Base-by-base conservation (phyloP, 257 asterid species). In the Solanum tarijense region DNA sequence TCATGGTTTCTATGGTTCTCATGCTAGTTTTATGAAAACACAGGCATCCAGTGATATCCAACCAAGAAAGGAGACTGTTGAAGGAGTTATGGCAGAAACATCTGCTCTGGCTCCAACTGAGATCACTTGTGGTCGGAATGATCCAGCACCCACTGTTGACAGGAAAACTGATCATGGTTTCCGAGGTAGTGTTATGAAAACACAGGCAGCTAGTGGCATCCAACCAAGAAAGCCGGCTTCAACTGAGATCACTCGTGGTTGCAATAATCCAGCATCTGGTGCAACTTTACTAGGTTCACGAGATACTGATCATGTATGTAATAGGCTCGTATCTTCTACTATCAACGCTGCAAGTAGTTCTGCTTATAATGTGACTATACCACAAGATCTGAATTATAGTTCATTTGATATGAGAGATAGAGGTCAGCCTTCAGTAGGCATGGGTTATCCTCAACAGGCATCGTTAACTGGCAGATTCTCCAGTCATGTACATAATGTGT, bases 121-220 rank as follows among this genome's bases (percentile, higher is more conserved):
- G 86, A 87, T 89, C 29, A 86, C 87, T 85, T 31, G 38, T 31
- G 41, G 39, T 31, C 39, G 25, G 41, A 71, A 35, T 20, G 52
- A 74, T 85, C 66, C 89, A 14, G 58, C 87, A 21, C 72, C 87
- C 48, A 36, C 82, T 72, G 32, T 87, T 68, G 74, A 32, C n/a
- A 18, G n/a, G n/a, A 93, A 89, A 90, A 91, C 93, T 82, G 94
- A 95, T 3, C 98, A 96, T 75, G 96, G 95, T 83, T 94, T 90
- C 87, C 21, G 41, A 18, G 88, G 88, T 65, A 86, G 76, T 85
- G 89, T 86, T 87, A 72, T 29, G 38, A 88, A 86, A 83, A 87
- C 87, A 66, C 89, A 90, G 75, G 90, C 89, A 82, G 29, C 87
- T 35, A 83, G 85, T 76, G 71, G 60, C 86, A 58, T 52, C 86